Evolutionary conservation across 768 basidiomycete species (phyloP).

Genomic region (Tulasnella sp.): DNA sequence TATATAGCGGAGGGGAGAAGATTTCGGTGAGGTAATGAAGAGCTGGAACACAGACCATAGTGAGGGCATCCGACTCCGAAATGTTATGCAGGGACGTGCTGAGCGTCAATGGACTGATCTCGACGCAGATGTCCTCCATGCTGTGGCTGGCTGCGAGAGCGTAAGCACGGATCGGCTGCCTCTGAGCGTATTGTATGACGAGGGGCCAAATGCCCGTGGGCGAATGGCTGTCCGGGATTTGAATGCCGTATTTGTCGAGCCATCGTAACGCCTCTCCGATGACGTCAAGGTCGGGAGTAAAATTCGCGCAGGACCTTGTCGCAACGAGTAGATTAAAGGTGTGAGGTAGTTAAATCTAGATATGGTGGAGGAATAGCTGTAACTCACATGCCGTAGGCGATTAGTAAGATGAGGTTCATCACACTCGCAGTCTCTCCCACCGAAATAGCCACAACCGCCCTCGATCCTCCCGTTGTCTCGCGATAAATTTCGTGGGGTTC

Average conservation of each 20-base stretch:
- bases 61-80: slow-evolving; percentile 56
- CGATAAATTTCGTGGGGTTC: too few relatives aligned
- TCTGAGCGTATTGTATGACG: slow-evolving; percentile 54
- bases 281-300: slow-evolving; percentile 35
- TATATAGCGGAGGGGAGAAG: too few relatives aligned
- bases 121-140: slow-evolving; percentile 60
- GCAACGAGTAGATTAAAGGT: not conserved
- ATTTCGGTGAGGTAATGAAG: too few relatives aligned
- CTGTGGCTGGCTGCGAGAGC: slow-evolving; percentile 55
- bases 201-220: slow-evolving; percentile 21
- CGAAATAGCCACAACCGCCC: too few relatives aligned
- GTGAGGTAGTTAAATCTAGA: not conserved
- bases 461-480: too few relatives aligned
- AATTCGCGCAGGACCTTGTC: slow-evolving; percentile 1
- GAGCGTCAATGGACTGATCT: slow-evolving; percentile 62
- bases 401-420: slow-evolving; percentile 17
- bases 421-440: slow-evolving; percentile 40
- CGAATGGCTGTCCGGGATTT: not conserved
- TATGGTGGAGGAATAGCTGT: not conserved
- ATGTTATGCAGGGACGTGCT: slow-evolving; percentile 52
- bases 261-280: slow-evolving; percentile 45
- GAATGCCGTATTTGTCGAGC: slow-evolving; percentile 51
- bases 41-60: too few relatives aligned
- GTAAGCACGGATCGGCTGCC: slow-evolving; percentile 61
- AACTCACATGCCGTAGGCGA: slow-evolving; percentile 13